Evolutionary conservation across 2,329 filamentous ascomycete species (phyloP), one percentile per base, ranked within the genome.

Genomic region (Xylariaceae sp.): DNA sequence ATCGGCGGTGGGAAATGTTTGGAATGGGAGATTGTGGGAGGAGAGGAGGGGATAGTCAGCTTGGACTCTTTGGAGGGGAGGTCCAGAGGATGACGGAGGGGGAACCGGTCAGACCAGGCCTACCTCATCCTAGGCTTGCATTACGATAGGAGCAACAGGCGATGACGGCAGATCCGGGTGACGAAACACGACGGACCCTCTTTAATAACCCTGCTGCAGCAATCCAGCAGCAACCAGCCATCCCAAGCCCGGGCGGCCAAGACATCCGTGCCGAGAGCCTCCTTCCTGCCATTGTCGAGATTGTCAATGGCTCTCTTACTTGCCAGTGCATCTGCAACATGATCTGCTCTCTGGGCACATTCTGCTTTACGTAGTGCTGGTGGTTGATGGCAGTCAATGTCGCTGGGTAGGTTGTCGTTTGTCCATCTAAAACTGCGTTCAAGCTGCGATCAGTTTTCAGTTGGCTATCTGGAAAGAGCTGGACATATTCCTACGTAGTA

Each of bases 101-200:
- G 49, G 49, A 49, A 48, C 14, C 32, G 45, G 44, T 36, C 30
- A 39, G 49, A 41, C 38, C 32, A 45, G 51, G 47, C 48, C 58
- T 53, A 53, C 49, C 42, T 57, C 54, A 55, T 46, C 33, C 33
- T 36, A 9, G 5, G 15, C 33, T n/a, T 39, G 33, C 47, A 11
- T 45, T 30, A 39, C 12, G 12, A 47, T 40, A 14, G 43, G 39
- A 48, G 47, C 40, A 48, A 30, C 33, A 47, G 38, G 48, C 51
- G 52, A 59, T 58, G 58, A 59, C 54, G 55, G 55, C 54, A 59
- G 54, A 53, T 49, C 45, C 43, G 39, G 33, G 45, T 54, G 51
- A 56, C 51, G 48, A 56, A 48, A 47, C 46, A 42, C 39, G 36
- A 32, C 27, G 22, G 22, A 17, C 42, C 44, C 27, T 35, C 35